Percentiles rank a stretch among this genome's conserved stretches.
These are phyloP conservation scores for Lodderomyces margitis DNA, from an alignment of 1,139 yeast genomes.

Conservation along the genomic window DNA sequence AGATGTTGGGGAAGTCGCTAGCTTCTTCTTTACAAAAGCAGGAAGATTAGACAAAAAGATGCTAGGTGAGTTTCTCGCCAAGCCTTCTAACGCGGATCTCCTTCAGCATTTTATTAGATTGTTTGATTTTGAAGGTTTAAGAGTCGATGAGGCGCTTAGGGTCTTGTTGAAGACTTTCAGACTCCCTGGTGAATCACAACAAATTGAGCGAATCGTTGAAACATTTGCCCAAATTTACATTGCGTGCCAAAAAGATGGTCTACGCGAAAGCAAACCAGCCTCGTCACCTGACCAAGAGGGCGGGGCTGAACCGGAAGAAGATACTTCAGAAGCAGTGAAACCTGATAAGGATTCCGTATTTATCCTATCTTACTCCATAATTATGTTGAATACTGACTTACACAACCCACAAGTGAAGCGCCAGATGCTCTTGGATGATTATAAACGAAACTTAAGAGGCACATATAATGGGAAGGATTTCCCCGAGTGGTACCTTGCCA, in stretches of 20 bases:
- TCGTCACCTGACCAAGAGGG: constrained; percentile 18
- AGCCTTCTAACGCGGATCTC: constrained; percentile 62
- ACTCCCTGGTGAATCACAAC: constrained; percentile 96
- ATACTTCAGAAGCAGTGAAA: constrained; percentile 42
- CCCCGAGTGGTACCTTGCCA: constrained; percentile 81
- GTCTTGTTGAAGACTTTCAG: constrained; percentile 79
- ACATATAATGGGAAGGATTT: constrained; percentile 75
- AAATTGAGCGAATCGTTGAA: constrained; percentile 89
- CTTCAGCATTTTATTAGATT: constrained; percentile 63
- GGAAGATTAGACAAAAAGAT: constrained; percentile 82
- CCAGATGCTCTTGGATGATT: constrained; percentile 86
- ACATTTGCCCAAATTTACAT: constrained; percentile 81
- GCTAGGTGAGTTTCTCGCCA: constrained; percentile 82
- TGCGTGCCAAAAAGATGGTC: constrained; percentile 17
- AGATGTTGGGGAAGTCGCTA: constrained; percentile 63
- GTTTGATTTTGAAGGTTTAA: constrained; percentile 71
- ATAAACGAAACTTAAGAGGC: constrained; percentile 76
- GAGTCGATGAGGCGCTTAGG: constrained; percentile 93
- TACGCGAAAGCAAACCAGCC: constrained; percentile 5
- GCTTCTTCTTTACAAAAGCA: constrained; percentile 73
- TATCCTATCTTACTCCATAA: constrained; percentile 70
- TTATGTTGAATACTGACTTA: constrained; percentile 74
- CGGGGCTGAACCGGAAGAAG: constrained; percentile 13
- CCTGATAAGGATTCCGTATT: constrained; percentile 76
- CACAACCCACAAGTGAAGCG: constrained; percentile 78